These are phyloP conservation scores for Sporothrix phasma DNA, from an alignment of 2,329 filamentous ascomycete genomes.

Conservation along the genomic window DNA sequence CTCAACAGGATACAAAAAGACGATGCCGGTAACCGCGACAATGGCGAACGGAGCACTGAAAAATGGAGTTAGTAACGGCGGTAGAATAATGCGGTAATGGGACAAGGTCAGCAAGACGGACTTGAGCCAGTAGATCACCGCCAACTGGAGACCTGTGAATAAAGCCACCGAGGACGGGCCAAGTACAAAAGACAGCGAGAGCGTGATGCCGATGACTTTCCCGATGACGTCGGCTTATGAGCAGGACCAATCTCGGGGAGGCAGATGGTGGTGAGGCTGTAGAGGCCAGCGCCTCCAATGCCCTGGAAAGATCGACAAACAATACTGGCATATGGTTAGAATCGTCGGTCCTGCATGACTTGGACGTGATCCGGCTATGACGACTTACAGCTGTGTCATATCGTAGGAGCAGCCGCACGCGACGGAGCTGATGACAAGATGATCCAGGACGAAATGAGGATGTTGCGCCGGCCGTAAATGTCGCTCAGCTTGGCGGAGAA, in stretches of 20 bases:
- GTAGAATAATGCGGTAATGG: not conserved
- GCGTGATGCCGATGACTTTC: constrained; percentile 44
- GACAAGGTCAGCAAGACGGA: constrained; percentile 26
- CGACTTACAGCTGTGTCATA: constrained; percentile 24
- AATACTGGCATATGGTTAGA: too few relatives aligned
- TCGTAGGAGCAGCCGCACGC: constrained; percentile 30
- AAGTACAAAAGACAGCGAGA: constrained; percentile 48
- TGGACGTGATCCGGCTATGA: too few relatives aligned
- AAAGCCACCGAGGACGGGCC: constrained; percentile 47
- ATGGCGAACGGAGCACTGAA: constrained; percentile 12
- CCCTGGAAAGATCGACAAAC: constrained; percentile 50
- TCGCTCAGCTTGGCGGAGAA: constrained; percentile 27
- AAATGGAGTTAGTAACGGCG: not conserved
- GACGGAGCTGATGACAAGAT: constrained; percentile 34
- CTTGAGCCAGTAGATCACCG: constrained; percentile 55
- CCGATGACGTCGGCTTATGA: constrained; percentile 44
- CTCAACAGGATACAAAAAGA: constrained; percentile 26
- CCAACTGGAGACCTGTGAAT: constrained; percentile 45
- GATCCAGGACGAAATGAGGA: constrained; percentile 27
- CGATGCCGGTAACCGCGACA: constrained; percentile 36
- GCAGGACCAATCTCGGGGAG: constrained; percentile 47
- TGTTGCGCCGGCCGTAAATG: constrained; percentile 33
- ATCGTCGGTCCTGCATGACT: too few relatives aligned
- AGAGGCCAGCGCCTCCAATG: constrained; percentile 51
- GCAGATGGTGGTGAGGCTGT: constrained; percentile 48